phyloP scores from a whole-genome alignment of 2,329 filamentous ascomycete genomes.

The Penicillium sp. region DNA sequence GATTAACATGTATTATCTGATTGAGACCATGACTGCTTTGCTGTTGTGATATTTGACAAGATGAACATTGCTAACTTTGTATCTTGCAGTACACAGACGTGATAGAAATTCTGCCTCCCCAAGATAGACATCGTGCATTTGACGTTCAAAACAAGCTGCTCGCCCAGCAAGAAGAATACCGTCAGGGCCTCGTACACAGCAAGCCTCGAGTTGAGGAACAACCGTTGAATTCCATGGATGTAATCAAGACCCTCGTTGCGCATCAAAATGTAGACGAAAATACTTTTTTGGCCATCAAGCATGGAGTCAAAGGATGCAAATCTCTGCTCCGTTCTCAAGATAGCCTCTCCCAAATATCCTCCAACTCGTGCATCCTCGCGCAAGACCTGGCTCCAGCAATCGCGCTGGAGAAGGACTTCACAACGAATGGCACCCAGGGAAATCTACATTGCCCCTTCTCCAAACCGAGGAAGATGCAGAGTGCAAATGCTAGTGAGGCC shows the following conservation, averaged over 20 bases:
- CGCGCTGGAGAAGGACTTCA: slow-evolving; percentile 84
- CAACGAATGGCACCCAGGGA: slow-evolving; percentile 76
- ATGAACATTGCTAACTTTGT: slow-evolving; percentile 28
- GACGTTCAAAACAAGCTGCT: slow-evolving; percentile 34
- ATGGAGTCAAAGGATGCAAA: slow-evolving; percentile 43
- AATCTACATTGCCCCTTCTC: slow-evolving; percentile 79
- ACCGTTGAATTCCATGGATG: slow-evolving; percentile 62
- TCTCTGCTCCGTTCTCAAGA: slow-evolving; percentile 32
- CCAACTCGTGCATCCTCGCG: slow-evolving; percentile 41
- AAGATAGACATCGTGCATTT: slow-evolving; percentile 29
- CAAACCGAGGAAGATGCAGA: slow-evolving; percentile 45
- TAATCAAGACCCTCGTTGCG: slow-evolving; percentile 55
- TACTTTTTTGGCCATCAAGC: slow-evolving; percentile 35
- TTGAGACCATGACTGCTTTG: slow-evolving; percentile 34
- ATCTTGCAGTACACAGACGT: slow-evolving; percentile 20
- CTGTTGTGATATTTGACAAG: slow-evolving; percentile 15
- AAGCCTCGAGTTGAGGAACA: slow-evolving; percentile 46
- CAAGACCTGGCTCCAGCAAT: slow-evolving; percentile 59
- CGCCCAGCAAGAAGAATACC: slow-evolving; percentile 31
- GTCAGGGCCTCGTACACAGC: slow-evolving; percentile 35
- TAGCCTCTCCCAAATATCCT: slow-evolving; percentile 32
- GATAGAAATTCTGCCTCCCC: slow-evolving; percentile 20
- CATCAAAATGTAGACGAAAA: slow-evolving; percentile 64
- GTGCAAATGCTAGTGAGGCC: slow-evolving; percentile 29
- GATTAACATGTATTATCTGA: slow-evolving; percentile 60